phyloP scores from a whole-genome alignment of 495 filamentous ascomycete genomes.

The Penicillium crystallinum region DNA sequence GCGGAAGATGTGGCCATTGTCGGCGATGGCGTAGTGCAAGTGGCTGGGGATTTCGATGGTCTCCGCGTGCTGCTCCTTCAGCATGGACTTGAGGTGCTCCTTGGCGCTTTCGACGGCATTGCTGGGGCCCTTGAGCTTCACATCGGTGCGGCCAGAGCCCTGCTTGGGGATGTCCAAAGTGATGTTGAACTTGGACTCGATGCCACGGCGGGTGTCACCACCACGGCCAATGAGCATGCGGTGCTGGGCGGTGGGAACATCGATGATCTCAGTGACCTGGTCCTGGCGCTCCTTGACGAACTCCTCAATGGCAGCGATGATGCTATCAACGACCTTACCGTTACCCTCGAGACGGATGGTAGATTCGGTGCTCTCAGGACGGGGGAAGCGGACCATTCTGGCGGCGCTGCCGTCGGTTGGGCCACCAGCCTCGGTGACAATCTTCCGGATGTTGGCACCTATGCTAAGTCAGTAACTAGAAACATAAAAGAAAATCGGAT shows the following conservation, averaged over 20 bases:
- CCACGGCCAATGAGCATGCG: conserved; percentile 86
- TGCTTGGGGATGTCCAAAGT: conserved; percentile 84
- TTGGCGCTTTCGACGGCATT: conserved; percentile 78
- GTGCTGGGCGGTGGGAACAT: conserved; percentile 83
- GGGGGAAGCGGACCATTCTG: conserved; percentile 88
- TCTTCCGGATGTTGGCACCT: conserved; percentile 83
- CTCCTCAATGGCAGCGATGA: conserved; percentile 70
- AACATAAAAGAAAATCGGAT: not conserved
- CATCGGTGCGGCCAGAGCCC: conserved; percentile 58
- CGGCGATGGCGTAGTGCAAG: conserved; percentile 76
- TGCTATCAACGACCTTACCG: conserved; percentile 78
- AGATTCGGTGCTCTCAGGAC: conserved; percentile 66
- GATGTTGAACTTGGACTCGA: conserved; percentile 89
- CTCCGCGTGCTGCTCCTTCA: conserved; percentile 85
- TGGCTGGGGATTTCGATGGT: conserved; percentile 73
- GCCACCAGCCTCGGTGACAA: conserved; percentile 83
- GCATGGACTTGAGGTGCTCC: conserved; percentile 67
- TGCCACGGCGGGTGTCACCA: conserved; percentile 72
- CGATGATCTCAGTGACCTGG: conserved; percentile 67
- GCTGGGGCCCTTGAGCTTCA: conserved; percentile 79
- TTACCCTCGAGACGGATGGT: conserved; percentile 83
- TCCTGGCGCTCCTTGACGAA: conserved; percentile 75
- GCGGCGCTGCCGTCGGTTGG: conserved; percentile 76
- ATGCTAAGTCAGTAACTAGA: conserved; percentile 30
- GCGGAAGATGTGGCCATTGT: conserved; percentile 91